Conservation (phyloP, 2,329 filamentous ascomycete species). For the Pseudofabraea citricarpa region DNA sequence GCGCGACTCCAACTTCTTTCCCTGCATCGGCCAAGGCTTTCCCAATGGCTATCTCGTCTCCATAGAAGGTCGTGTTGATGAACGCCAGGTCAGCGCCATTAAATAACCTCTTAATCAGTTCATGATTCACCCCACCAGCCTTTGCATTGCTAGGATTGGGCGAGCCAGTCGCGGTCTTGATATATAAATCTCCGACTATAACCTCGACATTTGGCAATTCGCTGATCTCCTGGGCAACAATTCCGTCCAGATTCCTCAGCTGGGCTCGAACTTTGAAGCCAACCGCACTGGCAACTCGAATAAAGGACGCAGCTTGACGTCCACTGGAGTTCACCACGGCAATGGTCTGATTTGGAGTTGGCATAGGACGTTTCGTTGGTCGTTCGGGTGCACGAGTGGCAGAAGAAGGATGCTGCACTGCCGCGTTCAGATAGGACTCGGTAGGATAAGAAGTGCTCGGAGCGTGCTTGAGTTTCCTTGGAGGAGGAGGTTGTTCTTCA, state of each 20-base stretch:
- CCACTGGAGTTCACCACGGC: conserved; percentile 95
- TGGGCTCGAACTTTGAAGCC: conserved; percentile 93
- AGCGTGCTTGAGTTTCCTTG: conserved; percentile 21
- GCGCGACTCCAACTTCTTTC: conserved; percentile 76
- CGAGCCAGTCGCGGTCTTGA: conserved; percentile 41
- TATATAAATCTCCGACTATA: conserved; percentile 60
- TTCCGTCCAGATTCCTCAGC: conserved; percentile 78
- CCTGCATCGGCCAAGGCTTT: conserved; percentile 85
- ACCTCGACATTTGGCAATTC: conserved; percentile 71
- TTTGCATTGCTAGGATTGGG: conserved; percentile 43
- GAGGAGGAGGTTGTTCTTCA: conserved; percentile 11
- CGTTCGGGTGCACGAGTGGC: conserved; percentile 11
- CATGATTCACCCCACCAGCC: conserved; percentile 65
- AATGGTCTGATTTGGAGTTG: conserved; percentile 50
- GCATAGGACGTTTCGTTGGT: conserved; percentile 27
- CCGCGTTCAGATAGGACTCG: neutral
- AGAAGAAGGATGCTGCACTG: conserved; percentile 12
- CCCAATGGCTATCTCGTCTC: conserved; percentile 87
- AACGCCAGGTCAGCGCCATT: conserved; percentile 82
- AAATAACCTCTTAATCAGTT: conserved; percentile 74
- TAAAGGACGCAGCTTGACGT: conserved; percentile 90
- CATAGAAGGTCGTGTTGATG: conserved; percentile 97
- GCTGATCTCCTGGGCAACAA: conserved; percentile 83
- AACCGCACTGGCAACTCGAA: conserved; percentile 87
- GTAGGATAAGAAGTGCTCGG: conserved; percentile 21